Evolutionary conservation across 1,139 yeast genomes (phyloP).

Genomic region (Williopsis jadinii): DNA sequence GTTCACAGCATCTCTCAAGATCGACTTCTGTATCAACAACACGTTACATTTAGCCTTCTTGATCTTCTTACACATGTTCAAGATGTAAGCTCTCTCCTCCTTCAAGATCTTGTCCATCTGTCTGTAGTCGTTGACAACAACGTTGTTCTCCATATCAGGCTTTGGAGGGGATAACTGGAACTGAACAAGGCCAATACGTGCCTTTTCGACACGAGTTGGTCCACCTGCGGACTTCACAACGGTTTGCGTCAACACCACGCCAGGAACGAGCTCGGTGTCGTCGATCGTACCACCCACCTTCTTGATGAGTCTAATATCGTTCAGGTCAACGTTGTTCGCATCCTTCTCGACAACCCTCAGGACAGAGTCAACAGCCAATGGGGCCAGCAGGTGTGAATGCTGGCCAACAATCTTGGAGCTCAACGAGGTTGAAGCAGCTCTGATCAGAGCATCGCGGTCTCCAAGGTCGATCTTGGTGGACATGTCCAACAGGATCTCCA

Average conservation of each 20-base stretch:
- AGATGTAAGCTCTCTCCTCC: slow-evolving; percentile 92
- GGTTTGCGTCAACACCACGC: slow-evolving; percentile 87
- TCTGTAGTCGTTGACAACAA: slow-evolving; percentile 94
- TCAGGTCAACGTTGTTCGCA: slow-evolving; percentile 71
- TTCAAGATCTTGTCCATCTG: slow-evolving; percentile 98
- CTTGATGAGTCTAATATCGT: slow-evolving; percentile 82
- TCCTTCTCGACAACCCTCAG: slow-evolving; percentile 60
- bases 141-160: slow-evolving; percentile 97
- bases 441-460: slow-evolving; percentile 75
- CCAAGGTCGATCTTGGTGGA: slow-evolving; percentile 65
- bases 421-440: slow-evolving; percentile 92
- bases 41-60: slow-evolving; percentile 97
- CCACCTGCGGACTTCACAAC: slow-evolving; percentile 92
- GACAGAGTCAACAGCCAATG: slow-evolving; percentile 92
- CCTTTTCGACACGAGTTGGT: slow-evolving; percentile 93
- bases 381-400: slow-evolving; percentile 77
- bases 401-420: slow-evolving; percentile 95
- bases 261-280: slow-evolving; percentile 88
- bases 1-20: slow-evolving; percentile 93
- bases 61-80: slow-evolving; percentile 91
- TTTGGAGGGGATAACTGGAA: slow-evolving; percentile 98
- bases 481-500: slow-evolving; percentile 79
- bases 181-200: slow-evolving; percentile 85
- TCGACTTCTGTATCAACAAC: slow-evolving; percentile 85
- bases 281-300: slow-evolving; percentile 97